phyloP scores from a whole-genome alignment of 1,284 basidiomycete genomes.

The Melanopsichium pennsylvanicum region DNA sequence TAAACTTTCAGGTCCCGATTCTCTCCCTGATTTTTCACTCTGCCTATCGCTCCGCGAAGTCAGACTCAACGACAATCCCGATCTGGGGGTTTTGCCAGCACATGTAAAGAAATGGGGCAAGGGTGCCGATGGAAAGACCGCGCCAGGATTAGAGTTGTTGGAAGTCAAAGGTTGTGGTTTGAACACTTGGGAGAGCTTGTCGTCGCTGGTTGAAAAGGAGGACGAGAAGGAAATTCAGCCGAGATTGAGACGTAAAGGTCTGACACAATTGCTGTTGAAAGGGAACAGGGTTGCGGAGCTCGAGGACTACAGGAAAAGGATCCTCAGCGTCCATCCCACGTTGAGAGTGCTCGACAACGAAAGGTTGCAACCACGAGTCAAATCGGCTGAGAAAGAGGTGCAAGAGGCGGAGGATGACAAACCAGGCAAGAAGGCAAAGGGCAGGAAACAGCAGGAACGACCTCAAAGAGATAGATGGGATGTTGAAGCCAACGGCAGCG shows the following conservation, averaged over 20 bases:
- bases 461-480: neutral
- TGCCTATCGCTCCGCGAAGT: conserved; percentile 58
- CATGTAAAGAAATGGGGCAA: conserved; percentile 54
- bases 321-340: conserved; percentile 33
- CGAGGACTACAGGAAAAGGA: conserved; percentile 41
- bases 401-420: neutral
- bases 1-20: conserved; percentile 22
- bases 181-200: conserved; percentile 37
- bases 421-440: neutral
- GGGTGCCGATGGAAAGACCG: conserved; percentile 52
- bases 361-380: conserved; percentile 30
- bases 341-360: conserved; percentile 53
- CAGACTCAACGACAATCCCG: conserved; percentile 49
- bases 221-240: conserved; percentile 20
- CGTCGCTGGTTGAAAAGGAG: conserved; percentile 23
- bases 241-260: conserved; percentile 31
- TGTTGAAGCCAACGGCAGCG: neutral
- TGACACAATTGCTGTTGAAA: conserved; percentile 51
- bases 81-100: conserved; percentile 38
- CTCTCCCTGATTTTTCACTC: conserved; percentile 58
- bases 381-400: conserved; percentile 8
- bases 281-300: conserved; percentile 46
- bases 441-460: neutral
- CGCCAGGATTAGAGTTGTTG: conserved; percentile 52
- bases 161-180: conserved; percentile 60